Evolutionary conservation across 208 protist genomes (phyloP).

Genomic region (Naegleria fowleri): DNA sequence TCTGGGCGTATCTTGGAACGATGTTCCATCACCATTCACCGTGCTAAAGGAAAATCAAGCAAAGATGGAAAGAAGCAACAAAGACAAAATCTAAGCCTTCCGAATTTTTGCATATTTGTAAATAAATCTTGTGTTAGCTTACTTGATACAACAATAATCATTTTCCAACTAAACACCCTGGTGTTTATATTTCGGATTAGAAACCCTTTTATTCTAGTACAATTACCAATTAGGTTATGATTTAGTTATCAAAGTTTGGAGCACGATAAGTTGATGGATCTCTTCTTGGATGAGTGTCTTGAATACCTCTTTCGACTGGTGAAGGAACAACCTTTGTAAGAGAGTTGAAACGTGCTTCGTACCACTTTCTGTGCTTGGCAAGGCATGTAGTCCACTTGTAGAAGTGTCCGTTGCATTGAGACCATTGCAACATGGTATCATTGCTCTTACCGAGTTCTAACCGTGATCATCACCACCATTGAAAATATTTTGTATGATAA

Average conservation of each 20-base stretch:
- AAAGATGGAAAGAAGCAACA: neutral
- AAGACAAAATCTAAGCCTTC: neutral
- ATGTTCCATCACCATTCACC: neutral
- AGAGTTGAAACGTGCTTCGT: conserved; percentile 6
- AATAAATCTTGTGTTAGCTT: neutral
- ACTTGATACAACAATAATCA: neutral
- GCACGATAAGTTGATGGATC: neutral
- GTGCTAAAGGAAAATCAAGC: neutral
- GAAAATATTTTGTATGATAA: neutral
- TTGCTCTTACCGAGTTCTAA: neutral
- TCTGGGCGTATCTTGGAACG: neutral
- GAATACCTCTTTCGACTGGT: neutral
- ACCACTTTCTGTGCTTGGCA: conserved; percentile 11
- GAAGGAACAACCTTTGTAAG: neutral
- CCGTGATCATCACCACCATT: neutral
- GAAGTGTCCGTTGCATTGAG: conserved; percentile 13
- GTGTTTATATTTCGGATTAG: neutral
- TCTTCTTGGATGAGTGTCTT: neutral
- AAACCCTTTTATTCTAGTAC: neutral
- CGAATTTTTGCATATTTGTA: neutral
- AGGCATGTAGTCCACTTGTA: neutral
- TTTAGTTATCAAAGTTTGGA: neutral
- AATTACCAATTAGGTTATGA: neutral
- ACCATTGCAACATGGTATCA: conserved; percentile 1
- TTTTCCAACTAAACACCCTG: neutral